Evolutionary conservation across 2,329 filamentous ascomycete species (phyloP).

Genomic region (Calonectria ilicicola): DNA sequence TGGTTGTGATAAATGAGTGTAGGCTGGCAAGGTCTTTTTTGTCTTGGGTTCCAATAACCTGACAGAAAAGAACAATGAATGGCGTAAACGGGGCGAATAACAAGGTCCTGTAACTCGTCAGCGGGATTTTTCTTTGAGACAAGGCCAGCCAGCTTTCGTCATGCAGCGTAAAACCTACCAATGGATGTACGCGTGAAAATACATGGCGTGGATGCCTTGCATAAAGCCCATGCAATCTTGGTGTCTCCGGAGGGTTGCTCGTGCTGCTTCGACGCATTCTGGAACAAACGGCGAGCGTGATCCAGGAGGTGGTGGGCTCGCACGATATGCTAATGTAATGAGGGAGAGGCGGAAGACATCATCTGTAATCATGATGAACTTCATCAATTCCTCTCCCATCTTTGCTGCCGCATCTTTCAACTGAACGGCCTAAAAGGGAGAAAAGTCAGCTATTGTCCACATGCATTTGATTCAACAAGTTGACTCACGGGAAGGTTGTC

Average conservation of each 20-base stretch:
- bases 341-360: constrained; percentile 56
- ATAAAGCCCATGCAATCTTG: constrained; percentile 55
- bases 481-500: constrained; percentile 31
- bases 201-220: constrained; percentile 49
- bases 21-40: constrained; percentile 59
- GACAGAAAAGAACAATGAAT: constrained; percentile 65
- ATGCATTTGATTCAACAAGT: neutral
- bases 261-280: constrained; percentile 56
- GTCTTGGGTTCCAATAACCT: constrained; percentile 60
- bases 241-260: constrained; percentile 55
- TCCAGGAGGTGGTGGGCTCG: constrained; percentile 45
- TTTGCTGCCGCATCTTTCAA: constrained; percentile 37
- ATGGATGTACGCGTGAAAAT: constrained; percentile 55
- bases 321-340: constrained; percentile 58
- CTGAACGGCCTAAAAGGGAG: constrained; percentile 19
- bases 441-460: neutral
- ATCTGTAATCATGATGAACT: constrained; percentile 52
- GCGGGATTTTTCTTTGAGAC: neutral
- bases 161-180: constrained; percentile 47
- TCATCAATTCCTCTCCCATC: constrained; percentile 47
- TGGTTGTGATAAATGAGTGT: constrained; percentile 61
- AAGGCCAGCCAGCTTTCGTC: neutral
- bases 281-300: constrained; percentile 52
- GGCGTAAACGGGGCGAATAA: constrained; percentile 65
- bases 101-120: constrained; percentile 51